Evolutionary conservation across 1,139 yeast genomes (phyloP).

Genomic region (Taiozyma sp.): DNA sequence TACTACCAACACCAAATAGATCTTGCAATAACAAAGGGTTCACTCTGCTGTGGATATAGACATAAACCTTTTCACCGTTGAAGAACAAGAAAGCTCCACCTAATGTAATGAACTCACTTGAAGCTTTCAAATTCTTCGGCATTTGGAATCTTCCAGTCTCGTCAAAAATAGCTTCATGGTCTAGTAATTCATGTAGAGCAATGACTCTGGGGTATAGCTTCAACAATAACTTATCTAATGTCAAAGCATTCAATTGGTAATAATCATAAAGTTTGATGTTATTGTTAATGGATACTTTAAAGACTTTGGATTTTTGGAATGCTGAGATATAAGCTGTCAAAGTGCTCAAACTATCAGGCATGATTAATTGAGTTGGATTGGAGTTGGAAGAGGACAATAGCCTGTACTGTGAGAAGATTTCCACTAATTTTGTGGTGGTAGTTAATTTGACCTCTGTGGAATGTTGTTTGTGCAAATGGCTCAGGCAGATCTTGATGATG

Average conservation of each 20-base stretch:
- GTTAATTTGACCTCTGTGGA: slow-evolving; percentile 58
- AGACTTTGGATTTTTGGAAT: slow-evolving; percentile 61
- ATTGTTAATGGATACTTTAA: slow-evolving; percentile 45
- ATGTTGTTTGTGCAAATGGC: slow-evolving; percentile 28
- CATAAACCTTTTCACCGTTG: slow-evolving; percentile 55
- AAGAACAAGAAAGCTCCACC: slow-evolving; percentile 80
- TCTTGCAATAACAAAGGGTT: slow-evolving; percentile 66
- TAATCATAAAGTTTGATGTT: slow-evolving; percentile 60
- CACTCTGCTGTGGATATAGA: slow-evolving; percentile 72
- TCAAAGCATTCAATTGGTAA: slow-evolving; percentile 47
- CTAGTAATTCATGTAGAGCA: slow-evolving; percentile 62
- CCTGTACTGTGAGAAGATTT: slow-evolving; percentile 73
- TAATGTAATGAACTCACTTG: slow-evolving; percentile 40
- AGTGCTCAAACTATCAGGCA: slow-evolving; percentile 78
- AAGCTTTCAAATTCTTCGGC: slow-evolving; percentile 45
- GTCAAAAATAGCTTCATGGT: slow-evolving; percentile 42
- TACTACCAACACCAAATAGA: slow-evolving; percentile 57
- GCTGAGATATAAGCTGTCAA: slow-evolving; percentile 65
- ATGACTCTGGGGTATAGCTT: slow-evolving; percentile 79
- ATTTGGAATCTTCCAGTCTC: slow-evolving; percentile 43
- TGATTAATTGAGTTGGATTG: slow-evolving; percentile 59
- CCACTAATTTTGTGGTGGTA: slow-evolving; percentile 59
- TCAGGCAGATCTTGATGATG: slow-evolving; percentile 59
- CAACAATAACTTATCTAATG: slow-evolving; percentile 54
- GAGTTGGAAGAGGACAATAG: slow-evolving; percentile 44